Evolutionary conservation across 768 basidiomycete species (phyloP).

Genomic region (Mycena alexandri): DNA sequence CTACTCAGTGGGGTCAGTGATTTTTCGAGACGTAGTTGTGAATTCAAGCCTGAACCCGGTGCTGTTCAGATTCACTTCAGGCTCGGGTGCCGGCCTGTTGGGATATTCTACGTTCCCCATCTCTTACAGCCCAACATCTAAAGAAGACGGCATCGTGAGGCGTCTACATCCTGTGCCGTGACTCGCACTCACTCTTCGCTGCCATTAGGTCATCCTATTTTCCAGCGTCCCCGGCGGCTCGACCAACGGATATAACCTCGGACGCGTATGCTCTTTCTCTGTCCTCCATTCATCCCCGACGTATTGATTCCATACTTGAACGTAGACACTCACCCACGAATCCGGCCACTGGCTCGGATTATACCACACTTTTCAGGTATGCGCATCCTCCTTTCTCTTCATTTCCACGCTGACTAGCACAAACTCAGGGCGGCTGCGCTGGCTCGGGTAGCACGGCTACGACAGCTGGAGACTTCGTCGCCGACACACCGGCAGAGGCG

Average conservation of each 20-base stretch:
- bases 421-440: conserved; percentile 45
- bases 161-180: too few relatives aligned
- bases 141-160: conserved; percentile 60
- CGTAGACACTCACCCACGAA: conserved; percentile 66
- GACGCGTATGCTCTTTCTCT: conserved; percentile 45
- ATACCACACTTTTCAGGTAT: conserved; percentile 72
- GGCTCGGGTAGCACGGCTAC: conserved; percentile 43
- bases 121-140: conserved; percentile 52
- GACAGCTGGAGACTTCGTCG: conserved; percentile 42
- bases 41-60: neutral
- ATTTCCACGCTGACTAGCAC: conserved; percentile 55
- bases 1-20: conserved; percentile 62
- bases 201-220: conserved; percentile 46
- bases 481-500: conserved; percentile 46
- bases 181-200: neutral
- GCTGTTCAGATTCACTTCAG: conserved; percentile 49
- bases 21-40: neutral
- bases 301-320: conserved; percentile 7
- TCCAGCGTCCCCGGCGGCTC: conserved; percentile 60
- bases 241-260: conserved; percentile 55
- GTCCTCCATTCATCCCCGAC: neutral
- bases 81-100: conserved; percentile 58
- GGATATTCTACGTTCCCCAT: conserved; percentile 69
- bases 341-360: conserved; percentile 73
- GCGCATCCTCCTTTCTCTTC: conserved; percentile 47